Evolutionary conservation across 169 alveolate genomes (phyloP).

Genomic region (Plasmodium billcollinsi): DNA sequence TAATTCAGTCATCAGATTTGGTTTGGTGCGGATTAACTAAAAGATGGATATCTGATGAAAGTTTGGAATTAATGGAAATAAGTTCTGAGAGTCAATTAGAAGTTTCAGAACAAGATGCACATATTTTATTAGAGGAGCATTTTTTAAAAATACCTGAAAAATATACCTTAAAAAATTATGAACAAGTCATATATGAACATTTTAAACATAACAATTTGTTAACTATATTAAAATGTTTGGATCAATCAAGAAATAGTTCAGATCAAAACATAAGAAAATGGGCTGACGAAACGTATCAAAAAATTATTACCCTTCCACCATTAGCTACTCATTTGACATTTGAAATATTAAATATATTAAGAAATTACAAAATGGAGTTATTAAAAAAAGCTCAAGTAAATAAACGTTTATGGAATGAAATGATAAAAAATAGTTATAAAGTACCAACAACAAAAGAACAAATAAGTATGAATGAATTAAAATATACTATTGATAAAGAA

Average conservation of each 20-base stretch:
- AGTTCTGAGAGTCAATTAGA: constrained; percentile 76
- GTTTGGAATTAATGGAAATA: constrained; percentile 79
- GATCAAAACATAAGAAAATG: constrained; percentile 29
- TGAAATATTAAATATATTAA: constrained; percentile 50
- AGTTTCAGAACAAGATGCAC: constrained; percentile 78
- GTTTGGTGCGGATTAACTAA: constrained; percentile 85
- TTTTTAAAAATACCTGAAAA: constrained; percentile 65
- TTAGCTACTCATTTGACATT: constrained; percentile 73
- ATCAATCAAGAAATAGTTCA: constrained; percentile 35
- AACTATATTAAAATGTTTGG: constrained; percentile 41
- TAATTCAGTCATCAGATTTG: constrained; percentile 78
- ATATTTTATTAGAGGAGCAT: constrained; percentile 70
- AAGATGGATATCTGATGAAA: constrained; percentile 82
- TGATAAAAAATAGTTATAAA: constrained; percentile 66
- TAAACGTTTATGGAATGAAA: constrained; percentile 47
- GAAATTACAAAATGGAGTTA: constrained; percentile 63
- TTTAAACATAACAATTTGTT: constrained; percentile 54
- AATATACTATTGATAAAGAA: constrained; percentile 52
- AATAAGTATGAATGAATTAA: constrained; percentile 59
- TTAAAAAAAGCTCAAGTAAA: constrained; percentile 61
- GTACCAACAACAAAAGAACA: constrained; percentile 59
- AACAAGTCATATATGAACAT: constrained; percentile 76
- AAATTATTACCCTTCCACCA: constrained; percentile 47
- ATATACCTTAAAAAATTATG: constrained; percentile 70
- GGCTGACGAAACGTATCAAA: constrained; percentile 69